Evolutionary conservation across 768 basidiomycete genomes (phyloP), one percentile per base, ranked within the genome.

Genomic region (Suillus luteus): DNA sequence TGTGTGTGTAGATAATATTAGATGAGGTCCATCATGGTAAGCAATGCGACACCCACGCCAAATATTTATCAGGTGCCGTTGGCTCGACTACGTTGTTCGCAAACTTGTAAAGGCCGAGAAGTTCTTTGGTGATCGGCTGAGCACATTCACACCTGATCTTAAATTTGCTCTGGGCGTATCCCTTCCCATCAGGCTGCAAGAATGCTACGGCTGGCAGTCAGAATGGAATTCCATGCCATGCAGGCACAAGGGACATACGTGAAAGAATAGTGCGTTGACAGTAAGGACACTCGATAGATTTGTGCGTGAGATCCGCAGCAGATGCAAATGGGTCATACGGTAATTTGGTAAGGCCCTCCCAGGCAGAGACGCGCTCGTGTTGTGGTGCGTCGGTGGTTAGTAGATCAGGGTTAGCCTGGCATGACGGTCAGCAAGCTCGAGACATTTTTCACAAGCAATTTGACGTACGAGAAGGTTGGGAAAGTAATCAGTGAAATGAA

Each of bases 151-250:
- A 86, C 12, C 3, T 8, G 0, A 65, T 43, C 0, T 9, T 57
- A 58, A 86, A 86, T 0, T 69, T 66, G 4, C 72, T 71, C 64
- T 86, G 85, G 2, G 81, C 70, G 63, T 86, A 86, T 1, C 85
- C 85, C 0, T 72, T 76, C 5, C 80, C 83, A 0, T 66, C 41
- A 5, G 64, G 54, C 5, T 69, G 75, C 63, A 82, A 66, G 46
- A 79, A 79, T 3, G 79, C 84, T 85, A 40, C 10, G 12, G 12
- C 3, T 12, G 40, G 33, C 31, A 8, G 49, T 65, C 38, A 70
- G 59, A 57, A 6, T 57, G 5, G 9, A 57, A 27, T 40, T 24
- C n/a, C 14, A n/a, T 22, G 2, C 24, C 5, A 40, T 19, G 7
- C 5, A 24, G 33, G 55, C 19, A 12, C 12, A n/a, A 15, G 3